phyloP scores from a whole-genome alignment of 1,284 basidiomycete species.

The Xerocomus minutiporus region DNA sequence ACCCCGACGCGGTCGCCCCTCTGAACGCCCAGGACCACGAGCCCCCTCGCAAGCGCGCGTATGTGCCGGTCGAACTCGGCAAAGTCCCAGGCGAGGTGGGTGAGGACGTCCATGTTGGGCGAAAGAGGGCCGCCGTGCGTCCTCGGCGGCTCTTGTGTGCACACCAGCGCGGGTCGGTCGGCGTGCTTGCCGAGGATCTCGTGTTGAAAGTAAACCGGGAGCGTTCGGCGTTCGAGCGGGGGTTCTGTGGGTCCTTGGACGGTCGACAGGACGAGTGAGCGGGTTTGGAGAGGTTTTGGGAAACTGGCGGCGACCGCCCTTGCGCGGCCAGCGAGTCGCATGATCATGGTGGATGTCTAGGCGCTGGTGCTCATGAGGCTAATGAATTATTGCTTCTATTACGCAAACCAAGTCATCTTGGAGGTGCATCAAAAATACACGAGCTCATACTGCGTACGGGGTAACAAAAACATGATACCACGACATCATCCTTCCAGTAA shows the following conservation, averaged over 20 bases:
- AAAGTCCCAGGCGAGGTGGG: conserved; percentile 73
- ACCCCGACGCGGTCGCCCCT: conserved; percentile 79
- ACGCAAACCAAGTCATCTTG: too few species aligned
- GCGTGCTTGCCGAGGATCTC: conserved; percentile 51
- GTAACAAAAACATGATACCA: too few species aligned
- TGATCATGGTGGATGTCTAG: conserved; percentile 8
- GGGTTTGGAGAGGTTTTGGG: not conserved
- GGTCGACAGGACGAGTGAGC: conserved; percentile 40
- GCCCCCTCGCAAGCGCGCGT: conserved; percentile 63
- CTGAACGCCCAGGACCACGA: conserved; percentile 64
- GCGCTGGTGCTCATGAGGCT: not conserved
- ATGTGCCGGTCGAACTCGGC: conserved; percentile 66
- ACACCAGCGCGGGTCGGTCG: conserved; percentile 61
- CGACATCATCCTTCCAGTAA: not conserved
- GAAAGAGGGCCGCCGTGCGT: conserved; percentile 58
- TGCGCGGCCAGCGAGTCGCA: not conserved
- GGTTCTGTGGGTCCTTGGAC: conserved; percentile 59
- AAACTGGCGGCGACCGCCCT: too few species aligned
- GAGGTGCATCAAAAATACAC: too few species aligned
- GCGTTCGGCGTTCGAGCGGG: conserved; percentile 56
- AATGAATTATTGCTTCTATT: too few species aligned
- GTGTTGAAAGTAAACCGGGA: conserved; percentile 58
- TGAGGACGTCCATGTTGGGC: conserved; percentile 41
- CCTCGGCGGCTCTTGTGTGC: conserved; percentile 52
- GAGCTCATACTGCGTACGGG: too few species aligned